These are phyloP conservation scores for Aciculoconidium aculeatum DNA, from an alignment of 805 yeast genomes.

Conservation along the genomic window DNA sequence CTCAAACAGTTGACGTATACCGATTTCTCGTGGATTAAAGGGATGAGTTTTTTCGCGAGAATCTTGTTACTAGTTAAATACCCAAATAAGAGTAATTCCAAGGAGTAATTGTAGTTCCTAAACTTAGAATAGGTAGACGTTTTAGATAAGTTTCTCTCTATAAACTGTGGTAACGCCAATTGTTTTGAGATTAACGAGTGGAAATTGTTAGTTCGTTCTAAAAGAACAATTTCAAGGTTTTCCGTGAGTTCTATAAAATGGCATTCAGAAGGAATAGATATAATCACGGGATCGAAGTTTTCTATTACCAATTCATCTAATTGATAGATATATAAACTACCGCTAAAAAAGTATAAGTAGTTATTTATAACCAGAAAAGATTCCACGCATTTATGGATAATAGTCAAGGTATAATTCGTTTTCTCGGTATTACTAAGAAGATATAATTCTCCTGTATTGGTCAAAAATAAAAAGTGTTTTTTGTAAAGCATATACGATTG, in stretches of 20 bases:
- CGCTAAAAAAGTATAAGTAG: conserved; percentile 33
- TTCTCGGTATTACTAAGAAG: conserved; percentile 27
- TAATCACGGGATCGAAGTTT: conserved; percentile 15
- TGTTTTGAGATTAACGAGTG: too few species aligned
- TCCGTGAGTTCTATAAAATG: conserved; percentile 10
- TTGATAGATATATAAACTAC: conserved; percentile 24
- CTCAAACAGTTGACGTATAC: conserved; percentile 52
- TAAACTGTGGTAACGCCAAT: too few species aligned
- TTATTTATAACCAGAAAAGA: conserved; percentile 20
- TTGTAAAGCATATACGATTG: conserved; percentile 22
- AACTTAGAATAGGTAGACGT: too few species aligned
- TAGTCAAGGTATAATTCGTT: conserved; percentile 18
- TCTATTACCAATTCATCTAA: conserved; percentile 15
- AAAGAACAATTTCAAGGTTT: conserved; percentile 21
- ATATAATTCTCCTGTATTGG: conserved; percentile 34
- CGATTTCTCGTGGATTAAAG: conserved; percentile 19
- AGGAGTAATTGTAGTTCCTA: conserved; percentile 41
- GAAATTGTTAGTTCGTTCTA: conserved; percentile 8
- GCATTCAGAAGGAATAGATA: conserved; percentile 14
- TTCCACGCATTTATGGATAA: conserved; percentile 26
- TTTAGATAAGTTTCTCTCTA: too few species aligned
- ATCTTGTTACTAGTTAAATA: conserved; percentile 20
- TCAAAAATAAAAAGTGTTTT: conserved; percentile 30
- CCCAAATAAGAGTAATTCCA: conserved; percentile 44
- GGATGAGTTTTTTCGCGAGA: conserved; percentile 22